Conservation (phyloP, 768 basidiomycete species). For the Mycena venus region DNA sequence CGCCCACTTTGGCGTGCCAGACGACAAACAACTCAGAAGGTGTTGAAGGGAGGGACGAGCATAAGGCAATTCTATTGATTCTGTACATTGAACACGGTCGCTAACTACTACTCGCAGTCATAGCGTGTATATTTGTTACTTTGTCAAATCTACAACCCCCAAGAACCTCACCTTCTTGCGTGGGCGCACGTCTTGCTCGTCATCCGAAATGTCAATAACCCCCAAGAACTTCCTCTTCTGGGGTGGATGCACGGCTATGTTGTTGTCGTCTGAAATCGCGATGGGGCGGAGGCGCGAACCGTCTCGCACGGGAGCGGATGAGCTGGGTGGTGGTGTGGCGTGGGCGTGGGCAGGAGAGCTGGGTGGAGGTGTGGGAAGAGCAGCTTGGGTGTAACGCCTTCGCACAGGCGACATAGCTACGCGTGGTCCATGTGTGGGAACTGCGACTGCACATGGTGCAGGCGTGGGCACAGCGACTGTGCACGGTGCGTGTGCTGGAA, state of each 20-base stretch:
- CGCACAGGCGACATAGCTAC: too few relatives aligned
- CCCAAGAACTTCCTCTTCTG: not conserved
- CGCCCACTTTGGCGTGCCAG: too few relatives aligned
- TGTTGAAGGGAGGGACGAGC: too few relatives aligned
- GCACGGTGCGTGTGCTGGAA: not conserved
- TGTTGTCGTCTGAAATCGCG: too few relatives aligned
- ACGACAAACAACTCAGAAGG: too few relatives aligned
- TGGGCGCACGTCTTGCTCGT: not conserved
- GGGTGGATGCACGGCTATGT: too few relatives aligned
- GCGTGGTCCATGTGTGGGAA: too few relatives aligned
- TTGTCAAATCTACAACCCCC: not conserved
- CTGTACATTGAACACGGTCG: not conserved
- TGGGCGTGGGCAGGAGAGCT: too few relatives aligned
- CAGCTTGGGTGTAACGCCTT: too few relatives aligned
- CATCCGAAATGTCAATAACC: not conserved
- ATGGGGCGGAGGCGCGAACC: too few relatives aligned
- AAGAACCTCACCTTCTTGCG: not conserved
- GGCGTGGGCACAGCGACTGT: not conserved
- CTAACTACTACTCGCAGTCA: too few relatives aligned
- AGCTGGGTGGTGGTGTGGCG: constrained; percentile 2
- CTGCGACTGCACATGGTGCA: not conserved
- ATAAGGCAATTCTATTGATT: not conserved
- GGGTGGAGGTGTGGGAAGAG: not conserved
- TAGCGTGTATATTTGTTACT: not conserved
- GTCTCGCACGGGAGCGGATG: not conserved